Base-by-base conservation (phyloP, 2,329 filamentous ascomycete species). In the Botryotinia globosa region DNA sequence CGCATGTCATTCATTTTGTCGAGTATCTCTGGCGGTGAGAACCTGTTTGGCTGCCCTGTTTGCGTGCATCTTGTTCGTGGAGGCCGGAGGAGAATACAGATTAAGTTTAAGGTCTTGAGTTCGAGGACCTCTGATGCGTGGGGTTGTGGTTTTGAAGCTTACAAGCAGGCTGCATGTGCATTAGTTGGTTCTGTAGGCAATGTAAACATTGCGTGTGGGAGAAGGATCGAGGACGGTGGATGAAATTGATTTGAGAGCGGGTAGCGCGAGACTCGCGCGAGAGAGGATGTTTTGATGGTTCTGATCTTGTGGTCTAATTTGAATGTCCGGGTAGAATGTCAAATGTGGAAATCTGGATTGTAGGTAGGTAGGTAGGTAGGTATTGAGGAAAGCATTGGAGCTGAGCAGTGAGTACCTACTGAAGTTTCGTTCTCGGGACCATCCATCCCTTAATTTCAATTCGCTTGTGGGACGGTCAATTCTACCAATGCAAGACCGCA, bases 1-100 rank as follows among this genome's bases (percentile, higher is more conserved):
- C 51, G 51, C 14, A n/a, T 20, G 25, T 32, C 44, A 51, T 65
- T 20, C 44, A 65, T 34, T 65, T 51, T 37, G 25, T 42, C 63
- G 22, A 51, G 37, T n/a, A 39, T n/a, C 32, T 66, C 32, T 44
- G 62, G 69, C 62, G 61, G 69, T 64, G 45, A 71, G 45, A 70
- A 51, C 14, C 25, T 66, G 32, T 12, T 37, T 51, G 32, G n/a
- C 42, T 64, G 44, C 39, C 54, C n/a, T 37, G 25, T 20, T 14
- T 61, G 67, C 34, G 54, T 70, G 22, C 37, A 25, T 54, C 58
- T 45, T 25, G 22, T 34, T 25, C n/a, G 63, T 22, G 45, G 22
- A 51, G 45, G 14, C 32, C 63, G 63, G 63, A 51, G 63, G 29
- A 25, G 25, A 1, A 48, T 37, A 39, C 32, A 29, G 25, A 37